Evolutionary conservation across 2,329 filamentous ascomycete genomes (phyloP), one percentile per base, ranked within the genome.

Genomic region (Talaromyces sp.): DNA sequence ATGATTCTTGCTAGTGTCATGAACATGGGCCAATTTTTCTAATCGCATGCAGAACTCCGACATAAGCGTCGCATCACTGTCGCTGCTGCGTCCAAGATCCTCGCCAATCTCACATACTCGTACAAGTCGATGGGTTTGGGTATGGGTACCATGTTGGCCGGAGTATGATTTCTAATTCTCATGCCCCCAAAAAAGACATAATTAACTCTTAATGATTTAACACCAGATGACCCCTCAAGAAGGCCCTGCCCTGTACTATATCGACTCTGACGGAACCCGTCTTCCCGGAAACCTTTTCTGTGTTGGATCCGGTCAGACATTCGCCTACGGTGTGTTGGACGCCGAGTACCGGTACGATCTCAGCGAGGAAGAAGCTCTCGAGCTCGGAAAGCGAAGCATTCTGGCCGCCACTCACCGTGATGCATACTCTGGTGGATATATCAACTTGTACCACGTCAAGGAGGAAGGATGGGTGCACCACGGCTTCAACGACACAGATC

Each of bases 101-200:
- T 99, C 69, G 92, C 95, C 74, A 99, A 99, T 82, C 83, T 99
- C 69, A 93, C 97, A 72, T 99, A 98, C 84, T 88, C 88, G 70
- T 99, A 99, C 87, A 99, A 99, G 83, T 93, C 93, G 73, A 96
- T 96, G 91, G 95, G 95, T 42, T 82, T 99, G 71, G 96, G 91
- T 75, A 99, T 99, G 95, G 95, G 95, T 69, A 99, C 95, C 73
- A 99, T 99, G 95, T 96, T 95, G 78, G 93, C 95, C 39, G 95
- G 95, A 72, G 95, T 99, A 68, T 95, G 95, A 66, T 86, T 91
- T 92, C 15, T 91, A 92, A 39, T 90, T 91, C 49, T 55, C 17
- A 36, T 5, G 17, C 15, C n/a, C n/a, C n/a, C 25, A 27, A 25
- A 9, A 30, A 19, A 55, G 27, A 53, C 57, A 58, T 10, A 53